Evolutionary conservation across 139 green algal species (phyloP).

Genomic region (Volvox africanus): DNA sequence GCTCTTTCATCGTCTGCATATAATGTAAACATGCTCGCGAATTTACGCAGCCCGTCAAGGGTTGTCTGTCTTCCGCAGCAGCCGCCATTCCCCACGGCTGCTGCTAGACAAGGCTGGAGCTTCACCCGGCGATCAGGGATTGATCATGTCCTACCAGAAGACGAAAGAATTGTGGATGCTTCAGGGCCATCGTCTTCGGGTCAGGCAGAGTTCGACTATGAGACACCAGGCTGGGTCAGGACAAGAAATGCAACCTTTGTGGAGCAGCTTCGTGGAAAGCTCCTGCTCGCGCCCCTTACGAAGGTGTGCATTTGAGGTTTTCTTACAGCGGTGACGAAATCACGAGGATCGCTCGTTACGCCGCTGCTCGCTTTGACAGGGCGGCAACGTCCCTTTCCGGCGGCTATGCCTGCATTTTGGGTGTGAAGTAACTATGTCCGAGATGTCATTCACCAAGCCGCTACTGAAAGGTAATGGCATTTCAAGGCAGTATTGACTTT

Average conservation of each 20-base stretch:
- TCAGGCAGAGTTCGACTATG: slow-evolving; percentile 11
- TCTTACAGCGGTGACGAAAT: not conserved
- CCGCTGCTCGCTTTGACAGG: slow-evolving; percentile 21
- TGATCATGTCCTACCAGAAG: not conserved
- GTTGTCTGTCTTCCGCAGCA: not conserved
- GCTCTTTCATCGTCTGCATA: not conserved
- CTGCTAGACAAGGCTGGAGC: not conserved
- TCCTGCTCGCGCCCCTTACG: slow-evolving; percentile 81
- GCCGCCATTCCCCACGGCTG: not conserved
- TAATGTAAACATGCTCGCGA: not conserved
- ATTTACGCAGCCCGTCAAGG: not conserved
- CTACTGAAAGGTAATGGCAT: slow-evolving; percentile 66
- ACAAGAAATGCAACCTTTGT: slow-evolving; percentile 59
- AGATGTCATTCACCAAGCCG: slow-evolving; percentile 85
- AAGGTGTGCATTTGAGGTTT: slow-evolving; percentile 15
- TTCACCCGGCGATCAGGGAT: not conserved
- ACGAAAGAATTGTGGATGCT: not conserved
- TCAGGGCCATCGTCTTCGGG: slow-evolving; percentile 9
- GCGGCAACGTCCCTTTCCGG: slow-evolving; percentile 85
- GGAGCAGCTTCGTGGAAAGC: slow-evolving; percentile 59
- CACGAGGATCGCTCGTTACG: not conserved
- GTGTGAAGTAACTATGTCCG: slow-evolving; percentile 75
- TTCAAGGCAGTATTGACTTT: not conserved
- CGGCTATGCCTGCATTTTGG: slow-evolving; percentile 80
- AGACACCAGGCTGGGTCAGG: slow-evolving; percentile 35